These are phyloP conservation scores for Flaveria brownii DNA, from an alignment of 129 eudicot species.

Conservation along the genomic window DNA sequence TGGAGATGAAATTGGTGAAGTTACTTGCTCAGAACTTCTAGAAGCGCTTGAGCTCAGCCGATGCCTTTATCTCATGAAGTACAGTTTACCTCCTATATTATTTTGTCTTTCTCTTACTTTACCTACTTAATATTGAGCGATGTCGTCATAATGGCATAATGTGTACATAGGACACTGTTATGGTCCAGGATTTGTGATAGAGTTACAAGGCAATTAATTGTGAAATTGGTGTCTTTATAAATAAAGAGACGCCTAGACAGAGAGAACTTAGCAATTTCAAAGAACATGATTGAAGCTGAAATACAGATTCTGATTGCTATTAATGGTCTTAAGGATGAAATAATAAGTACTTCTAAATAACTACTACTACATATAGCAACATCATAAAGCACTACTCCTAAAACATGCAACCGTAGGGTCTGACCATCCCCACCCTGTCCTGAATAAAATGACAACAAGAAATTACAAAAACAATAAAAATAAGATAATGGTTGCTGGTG, in stretches of 20 bases:
- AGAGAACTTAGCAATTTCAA: too few relatives aligned
- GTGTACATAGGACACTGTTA: background rate
- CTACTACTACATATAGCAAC: background rate
- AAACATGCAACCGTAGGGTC: background rate
- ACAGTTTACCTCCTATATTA: conserved; percentile 17
- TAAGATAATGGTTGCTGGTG: background rate
- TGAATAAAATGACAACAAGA: background rate
- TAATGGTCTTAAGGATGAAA: background rate
- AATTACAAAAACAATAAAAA: background rate
- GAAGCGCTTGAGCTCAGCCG: conserved; percentile 99
- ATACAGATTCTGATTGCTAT: background rate
- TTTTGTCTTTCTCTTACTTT: background rate
- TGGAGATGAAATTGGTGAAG: conserved; percentile 90
- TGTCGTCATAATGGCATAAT: background rate
- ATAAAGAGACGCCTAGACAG: background rate
- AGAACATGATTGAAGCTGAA: background rate
- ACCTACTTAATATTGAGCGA: conserved; percentile 9
- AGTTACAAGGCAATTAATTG: background rate
- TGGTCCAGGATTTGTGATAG: background rate
- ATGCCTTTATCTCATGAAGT: conserved; percentile 91
- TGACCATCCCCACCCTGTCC: background rate
- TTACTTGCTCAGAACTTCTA: conserved; percentile 93
- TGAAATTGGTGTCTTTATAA: background rate
- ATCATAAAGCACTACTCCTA: background rate
- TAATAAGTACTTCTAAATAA: background rate